Percentiles rank a stretch among this genome's conserved stretches.
Evolutionary conservation across 257 asterid species (phyloP).

Genomic region (Marsdenia floribunda): DNA sequence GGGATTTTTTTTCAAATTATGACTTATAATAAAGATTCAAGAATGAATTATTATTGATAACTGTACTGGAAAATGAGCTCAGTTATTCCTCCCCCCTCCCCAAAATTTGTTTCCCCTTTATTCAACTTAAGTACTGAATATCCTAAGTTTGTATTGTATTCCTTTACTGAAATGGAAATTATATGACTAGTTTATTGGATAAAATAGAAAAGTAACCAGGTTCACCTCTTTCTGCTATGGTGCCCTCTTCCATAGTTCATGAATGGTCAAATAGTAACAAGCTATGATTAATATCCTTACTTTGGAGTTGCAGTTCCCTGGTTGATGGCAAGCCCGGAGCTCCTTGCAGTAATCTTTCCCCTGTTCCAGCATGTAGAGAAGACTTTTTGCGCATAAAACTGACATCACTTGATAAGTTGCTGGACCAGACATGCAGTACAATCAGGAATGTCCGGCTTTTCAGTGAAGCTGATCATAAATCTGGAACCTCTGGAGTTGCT

Average conservation of each 20-base stretch:
- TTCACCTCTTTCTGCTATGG: background rate
- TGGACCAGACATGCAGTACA: constrained; percentile 81
- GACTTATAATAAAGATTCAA: no score
- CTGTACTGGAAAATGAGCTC: background rate
- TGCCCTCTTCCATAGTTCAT: constrained; percentile 11
- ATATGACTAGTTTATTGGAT: background rate
- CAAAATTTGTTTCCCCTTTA: background rate
- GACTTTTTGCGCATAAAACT: constrained; percentile 83
- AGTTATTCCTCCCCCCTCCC: background rate
- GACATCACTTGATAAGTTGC: constrained; percentile 83
- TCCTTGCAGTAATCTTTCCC: constrained; percentile 42
- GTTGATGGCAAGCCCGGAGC: constrained; percentile 42
- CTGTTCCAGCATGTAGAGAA: constrained; percentile 85
- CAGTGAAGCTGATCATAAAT: constrained; percentile 71
- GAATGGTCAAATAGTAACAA: constrained; percentile 1
- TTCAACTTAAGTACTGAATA: background rate
- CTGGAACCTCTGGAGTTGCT: constrained; percentile 89
- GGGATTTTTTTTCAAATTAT: background rate
- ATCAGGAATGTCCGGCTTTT: constrained; percentile 85
- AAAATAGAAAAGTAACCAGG: background rate
- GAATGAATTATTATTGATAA: background rate
- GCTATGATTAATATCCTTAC: background rate
- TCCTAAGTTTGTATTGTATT: background rate
- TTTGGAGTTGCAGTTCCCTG: constrained; percentile 36
- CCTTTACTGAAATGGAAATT: background rate